Conservation (phyloP, 169 alveolate species). For the Perkinsus olseni region DNA sequence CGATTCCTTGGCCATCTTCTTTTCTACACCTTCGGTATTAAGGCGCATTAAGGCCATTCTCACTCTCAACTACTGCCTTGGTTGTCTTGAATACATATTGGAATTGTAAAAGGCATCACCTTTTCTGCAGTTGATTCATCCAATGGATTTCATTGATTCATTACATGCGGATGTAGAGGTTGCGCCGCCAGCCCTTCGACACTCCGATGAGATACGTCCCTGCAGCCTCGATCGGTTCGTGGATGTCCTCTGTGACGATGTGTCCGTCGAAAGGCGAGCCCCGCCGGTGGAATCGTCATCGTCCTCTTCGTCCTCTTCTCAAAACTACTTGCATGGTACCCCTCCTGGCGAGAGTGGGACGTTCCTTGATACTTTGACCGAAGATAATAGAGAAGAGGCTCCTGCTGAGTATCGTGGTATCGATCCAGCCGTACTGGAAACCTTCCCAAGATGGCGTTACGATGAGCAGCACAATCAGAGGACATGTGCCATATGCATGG, state of each 20-base stretch:
- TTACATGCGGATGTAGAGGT: background rate
- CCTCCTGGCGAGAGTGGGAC: background rate
- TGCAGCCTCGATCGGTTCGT: background rate
- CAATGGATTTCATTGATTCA: background rate
- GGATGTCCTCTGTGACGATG: background rate
- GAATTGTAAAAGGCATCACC: no score
- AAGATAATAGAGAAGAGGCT: background rate
- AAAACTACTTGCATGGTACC: background rate
- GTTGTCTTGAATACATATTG: no score
- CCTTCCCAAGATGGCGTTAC: background rate
- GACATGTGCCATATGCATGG: background rate
- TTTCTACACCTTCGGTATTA: no score
- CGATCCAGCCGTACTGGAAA: background rate
- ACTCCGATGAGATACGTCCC: background rate
- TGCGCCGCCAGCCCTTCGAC: background rate
- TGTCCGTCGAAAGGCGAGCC: background rate
- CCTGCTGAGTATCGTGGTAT: background rate
- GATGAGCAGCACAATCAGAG: background rate
- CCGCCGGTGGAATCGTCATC: background rate
- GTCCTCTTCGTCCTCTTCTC: background rate
- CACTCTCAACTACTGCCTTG: no score
- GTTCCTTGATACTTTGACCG: background rate
- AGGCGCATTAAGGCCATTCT: no score
- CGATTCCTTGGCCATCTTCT: no score
- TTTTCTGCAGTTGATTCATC: background rate